Evolutionary conservation across 768 basidiomycete species (phyloP).

Genomic region (Amanita polypyramis): DNA sequence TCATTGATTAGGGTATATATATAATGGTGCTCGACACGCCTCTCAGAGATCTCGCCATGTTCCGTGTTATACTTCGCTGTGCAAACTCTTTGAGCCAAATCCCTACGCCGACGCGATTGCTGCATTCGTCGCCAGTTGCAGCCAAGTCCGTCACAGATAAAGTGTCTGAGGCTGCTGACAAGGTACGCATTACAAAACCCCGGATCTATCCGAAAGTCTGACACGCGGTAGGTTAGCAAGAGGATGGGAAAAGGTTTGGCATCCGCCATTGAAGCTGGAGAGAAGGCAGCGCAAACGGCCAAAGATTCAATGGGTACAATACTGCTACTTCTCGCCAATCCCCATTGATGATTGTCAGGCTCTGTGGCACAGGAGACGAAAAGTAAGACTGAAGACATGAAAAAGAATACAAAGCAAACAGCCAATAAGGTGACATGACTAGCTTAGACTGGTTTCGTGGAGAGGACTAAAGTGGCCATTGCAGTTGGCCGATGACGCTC

Average conservation of each 20-base stretch:
- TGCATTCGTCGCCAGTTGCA: slow-evolving; percentile 26
- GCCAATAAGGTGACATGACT: background rate
- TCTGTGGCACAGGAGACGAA: slow-evolving; percentile 24
- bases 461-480: background rate
- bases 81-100: slow-evolving; percentile 20
- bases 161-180: slow-evolving; percentile 32
- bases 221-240: slow-evolving; percentile 28
- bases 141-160: slow-evolving; percentile 33
- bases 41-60: background rate
- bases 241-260: slow-evolving; percentile 34
- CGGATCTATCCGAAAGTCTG: background rate
- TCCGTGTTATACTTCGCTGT: slow-evolving; percentile 5
- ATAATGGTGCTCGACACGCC: too few species aligned
- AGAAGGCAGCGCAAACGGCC: slow-evolving; percentile 27
- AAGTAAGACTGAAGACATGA: slow-evolving; percentile 26
- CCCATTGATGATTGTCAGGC: slow-evolving; percentile 16
- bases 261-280: slow-evolving; percentile 35
- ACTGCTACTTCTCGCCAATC: background rate
- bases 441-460: background rate
- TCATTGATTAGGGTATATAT: too few species aligned
- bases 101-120: slow-evolving; percentile 14
- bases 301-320: slow-evolving; percentile 31
- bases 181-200: slow-evolving; percentile 20
- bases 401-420: slow-evolving; percentile 21
- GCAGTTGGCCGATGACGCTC: background rate